phyloP scores from a whole-genome alignment of 2,329 filamentous ascomycete genomes.

The Colletotrichum destructivum region DNA sequence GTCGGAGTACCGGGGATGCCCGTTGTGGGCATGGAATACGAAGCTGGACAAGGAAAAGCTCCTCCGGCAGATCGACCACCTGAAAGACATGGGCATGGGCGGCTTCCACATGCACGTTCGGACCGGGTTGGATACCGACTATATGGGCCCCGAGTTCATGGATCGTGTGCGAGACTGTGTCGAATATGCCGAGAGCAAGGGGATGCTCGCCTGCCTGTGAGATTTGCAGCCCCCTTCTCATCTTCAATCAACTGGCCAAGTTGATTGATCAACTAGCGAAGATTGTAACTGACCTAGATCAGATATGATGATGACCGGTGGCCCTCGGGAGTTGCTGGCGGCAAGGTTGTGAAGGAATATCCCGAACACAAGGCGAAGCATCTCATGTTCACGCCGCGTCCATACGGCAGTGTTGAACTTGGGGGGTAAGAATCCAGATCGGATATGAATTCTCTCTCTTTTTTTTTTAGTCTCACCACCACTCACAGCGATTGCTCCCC shows the following conservation, averaged over 20 bases:
- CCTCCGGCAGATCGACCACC: slow-evolving; percentile 50
- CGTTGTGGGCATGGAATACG: slow-evolving; percentile 51
- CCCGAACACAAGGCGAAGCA: slow-evolving; percentile 49
- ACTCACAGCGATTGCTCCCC: slow-evolving; percentile 15
- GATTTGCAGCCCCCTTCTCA: not conserved
- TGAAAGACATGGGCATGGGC: slow-evolving; percentile 51
- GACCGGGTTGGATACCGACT: slow-evolving; percentile 51
- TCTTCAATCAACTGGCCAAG: not conserved
- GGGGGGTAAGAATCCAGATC: slow-evolving; percentile 24
- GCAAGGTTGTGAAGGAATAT: slow-evolving; percentile 47
- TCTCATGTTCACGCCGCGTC: slow-evolving; percentile 47
- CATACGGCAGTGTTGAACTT: slow-evolving; percentile 40
- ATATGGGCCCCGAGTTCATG: slow-evolving; percentile 52
- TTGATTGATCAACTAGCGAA: not conserved
- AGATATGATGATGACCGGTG: slow-evolving; percentile 51
- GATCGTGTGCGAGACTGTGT: slow-evolving; percentile 49
- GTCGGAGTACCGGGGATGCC: slow-evolving; percentile 51
- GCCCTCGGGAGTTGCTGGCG: slow-evolving; percentile 50
- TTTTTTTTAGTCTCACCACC: not conserved
- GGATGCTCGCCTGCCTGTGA: slow-evolving; percentile 51
- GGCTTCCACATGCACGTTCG: slow-evolving; percentile 52
- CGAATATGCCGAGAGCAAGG: slow-evolving; percentile 50
- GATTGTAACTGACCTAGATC: not conserved
- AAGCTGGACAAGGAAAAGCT: slow-evolving; percentile 48
- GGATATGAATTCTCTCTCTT: not conserved